Base-by-base conservation (phyloP, 805 yeast species). In the Saccharomycodes ludwigii region DNA sequence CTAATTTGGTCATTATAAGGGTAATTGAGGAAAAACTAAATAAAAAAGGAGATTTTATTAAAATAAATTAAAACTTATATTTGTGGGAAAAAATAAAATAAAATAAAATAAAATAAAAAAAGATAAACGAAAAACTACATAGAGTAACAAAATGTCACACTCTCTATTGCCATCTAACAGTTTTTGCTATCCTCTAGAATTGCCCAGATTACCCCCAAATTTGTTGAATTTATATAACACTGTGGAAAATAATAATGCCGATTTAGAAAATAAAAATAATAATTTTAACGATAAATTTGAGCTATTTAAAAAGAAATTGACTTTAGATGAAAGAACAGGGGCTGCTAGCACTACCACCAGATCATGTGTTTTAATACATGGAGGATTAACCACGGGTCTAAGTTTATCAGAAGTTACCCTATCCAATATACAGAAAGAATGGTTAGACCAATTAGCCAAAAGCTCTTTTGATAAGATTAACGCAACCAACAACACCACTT, bases 321-420 rank as follows among this genome's bases (percentile, higher is more conserved):
- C 71, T 35, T 54, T 78, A 38, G 72, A 71, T 33, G 68, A 68
- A 28, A 61, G 88, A 35, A 74, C 84, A 1, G 91, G 91, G 11
- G 70, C 83, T 2, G 71, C 83, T 0, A 56, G 73, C 2, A 57
- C 66, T 1, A 59, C 74, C 17, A 61, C 66, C 22, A 68, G 73
- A 42, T 77, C 86, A 5, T 59, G 73, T 30, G 60, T 79, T 2
- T 66, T 74, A 19, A 74, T 71, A 0, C 71, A 61, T 47, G 88
- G 86, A n/a, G 91, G 91, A 0, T 53, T 76, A 12, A 67, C 73
- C 0, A 51, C 73, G 7, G 79, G 77, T 1, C 44, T 79, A 12
- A 68, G 68, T 29, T 44, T 76, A 23, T 42, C 53, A 3, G 44
- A 57, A 3, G 54, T 64, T 18, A 56, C 67, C 9, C 48, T 66